A percentile compares a stretch with the other conserved stretches of the same genome.
Conservation (phyloP, 345 rosid species). For the Clausena lansium region DNA sequence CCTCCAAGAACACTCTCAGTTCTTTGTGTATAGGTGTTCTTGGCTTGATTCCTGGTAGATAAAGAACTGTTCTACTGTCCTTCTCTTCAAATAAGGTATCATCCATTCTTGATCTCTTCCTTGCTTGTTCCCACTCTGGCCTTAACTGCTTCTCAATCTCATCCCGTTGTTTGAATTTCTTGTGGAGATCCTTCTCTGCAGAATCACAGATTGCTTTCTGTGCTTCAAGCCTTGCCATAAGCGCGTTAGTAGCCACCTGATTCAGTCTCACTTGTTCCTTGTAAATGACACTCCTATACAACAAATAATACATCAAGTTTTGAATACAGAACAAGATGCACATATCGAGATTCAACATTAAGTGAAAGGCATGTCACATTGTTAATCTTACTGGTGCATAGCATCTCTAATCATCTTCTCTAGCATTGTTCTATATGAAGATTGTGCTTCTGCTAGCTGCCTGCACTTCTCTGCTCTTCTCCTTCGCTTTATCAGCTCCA, state of each 20-base stretch:
- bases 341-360: neutral
- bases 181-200: conserved; percentile 85
- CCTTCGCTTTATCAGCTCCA: conserved; percentile 62
- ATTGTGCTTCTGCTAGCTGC: conserved; percentile 88
- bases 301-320: neutral
- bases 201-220: conserved; percentile 88
- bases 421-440: conserved; percentile 70
- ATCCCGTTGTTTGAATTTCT: conserved; percentile 75
- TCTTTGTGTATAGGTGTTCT: conserved; percentile 58
- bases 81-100: conserved; percentile 45
- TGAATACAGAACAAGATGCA: neutral
- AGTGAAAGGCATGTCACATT: no score
- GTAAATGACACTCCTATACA: conserved; percentile 82
- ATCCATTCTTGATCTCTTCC: conserved; percentile 78
- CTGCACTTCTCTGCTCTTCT: conserved; percentile 96
- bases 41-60: conserved; percentile 63
- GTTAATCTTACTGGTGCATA: conserved; percentile 86
- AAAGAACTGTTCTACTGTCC: conserved; percentile 47
- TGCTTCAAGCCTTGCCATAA: conserved; percentile 90
- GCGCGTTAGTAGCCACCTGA: conserved; percentile 79
- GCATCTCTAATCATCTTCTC: conserved; percentile 99
- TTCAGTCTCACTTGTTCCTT: conserved; percentile 93
- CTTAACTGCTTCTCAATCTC: conserved; percentile 74
- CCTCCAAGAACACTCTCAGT: conserved; percentile 63
- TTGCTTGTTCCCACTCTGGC: conserved; percentile 71